Conservation (phyloP, 2,329 filamentous ascomycete species). For the Xylaria hypoxylon region DNA sequence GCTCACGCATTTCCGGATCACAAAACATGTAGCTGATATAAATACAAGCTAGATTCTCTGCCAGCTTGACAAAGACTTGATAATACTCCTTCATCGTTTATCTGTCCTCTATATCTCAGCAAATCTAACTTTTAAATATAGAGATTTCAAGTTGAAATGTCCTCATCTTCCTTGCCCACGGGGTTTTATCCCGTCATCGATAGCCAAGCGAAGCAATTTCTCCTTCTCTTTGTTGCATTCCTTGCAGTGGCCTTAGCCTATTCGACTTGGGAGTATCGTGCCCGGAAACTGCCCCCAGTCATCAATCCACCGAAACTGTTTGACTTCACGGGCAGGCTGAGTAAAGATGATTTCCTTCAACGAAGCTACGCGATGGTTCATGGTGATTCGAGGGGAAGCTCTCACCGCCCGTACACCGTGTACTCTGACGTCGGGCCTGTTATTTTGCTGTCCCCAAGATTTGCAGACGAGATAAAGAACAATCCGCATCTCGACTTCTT, state of each 20-base stretch:
- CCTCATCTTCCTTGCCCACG: background rate
- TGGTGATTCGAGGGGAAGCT: background rate
- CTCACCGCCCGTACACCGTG: conserved; percentile 16
- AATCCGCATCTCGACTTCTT: conserved; percentile 16
- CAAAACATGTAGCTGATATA: background rate
- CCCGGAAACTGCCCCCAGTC: conserved; percentile 10
- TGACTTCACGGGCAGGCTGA: conserved; percentile 20
- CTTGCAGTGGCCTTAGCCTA: conserved; percentile 5
- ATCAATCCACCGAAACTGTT: conserved; percentile 21
- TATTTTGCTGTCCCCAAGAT: conserved; percentile 12
- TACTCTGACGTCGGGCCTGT: conserved; percentile 21
- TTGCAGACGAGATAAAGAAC: conserved; percentile 29
- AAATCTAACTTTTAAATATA: background rate
- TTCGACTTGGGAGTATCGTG: conserved; percentile 1
- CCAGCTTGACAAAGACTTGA: background rate
- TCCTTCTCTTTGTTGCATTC: conserved; percentile 13
- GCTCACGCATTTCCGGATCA: background rate
- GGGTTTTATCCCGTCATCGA: background rate
- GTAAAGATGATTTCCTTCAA: conserved; percentile 24
- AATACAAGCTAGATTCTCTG: background rate
- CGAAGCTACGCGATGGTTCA: conserved; percentile 25
- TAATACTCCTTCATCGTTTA: background rate
- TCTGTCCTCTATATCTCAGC: background rate
- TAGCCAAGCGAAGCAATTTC: conserved; percentile 13
- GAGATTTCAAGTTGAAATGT: conserved; percentile 6